Conservation (phyloP, 73 alveolate species). For the Urostyla sp. region DNA sequence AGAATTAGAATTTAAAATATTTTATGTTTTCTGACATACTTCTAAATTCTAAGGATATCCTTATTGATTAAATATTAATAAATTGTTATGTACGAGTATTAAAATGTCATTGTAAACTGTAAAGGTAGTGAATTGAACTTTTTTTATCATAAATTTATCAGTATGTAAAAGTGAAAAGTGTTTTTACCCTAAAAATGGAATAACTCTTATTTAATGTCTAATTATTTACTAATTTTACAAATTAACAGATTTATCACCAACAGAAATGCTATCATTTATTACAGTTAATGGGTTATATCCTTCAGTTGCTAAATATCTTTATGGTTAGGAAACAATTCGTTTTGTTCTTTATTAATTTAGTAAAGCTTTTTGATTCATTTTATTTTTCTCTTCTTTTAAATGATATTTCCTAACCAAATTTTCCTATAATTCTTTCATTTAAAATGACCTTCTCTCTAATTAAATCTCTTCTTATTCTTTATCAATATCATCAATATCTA, state of each 20-base stretch:
- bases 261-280: no score
- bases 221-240: no score
- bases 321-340: no score
- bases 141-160: conserved; percentile 2
- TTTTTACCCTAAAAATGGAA: conserved; percentile 28
- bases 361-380: no score
- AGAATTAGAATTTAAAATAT: background rate
- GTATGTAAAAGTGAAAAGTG: background rate
- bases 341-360: no score
- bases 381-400: no score
- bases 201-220: no score
- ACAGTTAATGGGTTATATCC: no score
- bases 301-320: no score
- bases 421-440: background rate
- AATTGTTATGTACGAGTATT: background rate
- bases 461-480: background rate
- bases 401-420: no score
- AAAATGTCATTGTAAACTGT: conserved; percentile 8
- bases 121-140: conserved; percentile 30
- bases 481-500: background rate
- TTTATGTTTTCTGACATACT: background rate
- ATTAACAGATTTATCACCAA: no score
- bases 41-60: conserved; percentile 4
- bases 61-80: background rate
- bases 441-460: background rate